These are phyloP conservation scores for Saccharomycopsis phalli DNA, from an alignment of 1,139 yeast genomes.

Conservation along the genomic window DNA sequence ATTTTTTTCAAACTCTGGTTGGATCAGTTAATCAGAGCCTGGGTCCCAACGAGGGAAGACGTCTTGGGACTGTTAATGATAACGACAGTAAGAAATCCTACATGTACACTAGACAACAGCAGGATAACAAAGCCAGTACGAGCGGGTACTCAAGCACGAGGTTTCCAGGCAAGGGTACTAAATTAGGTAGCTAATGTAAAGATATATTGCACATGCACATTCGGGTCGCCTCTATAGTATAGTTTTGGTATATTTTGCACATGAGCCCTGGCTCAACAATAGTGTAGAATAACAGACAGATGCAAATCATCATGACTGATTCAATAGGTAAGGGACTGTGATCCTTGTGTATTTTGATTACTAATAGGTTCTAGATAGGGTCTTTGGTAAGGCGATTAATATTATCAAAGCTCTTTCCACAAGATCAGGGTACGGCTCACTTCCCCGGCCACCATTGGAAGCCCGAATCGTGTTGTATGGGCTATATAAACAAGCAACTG, in stretches of 20 bases:
- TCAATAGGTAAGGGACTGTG: constrained; percentile 36
- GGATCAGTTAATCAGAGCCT: background rate
- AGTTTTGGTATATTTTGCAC: background rate
- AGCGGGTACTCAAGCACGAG: too few relatives aligned
- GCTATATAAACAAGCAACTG: constrained; percentile 80
- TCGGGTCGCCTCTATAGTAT: background rate
- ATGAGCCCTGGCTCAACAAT: too few relatives aligned
- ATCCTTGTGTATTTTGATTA: constrained; percentile 1
- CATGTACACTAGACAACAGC: too few relatives aligned
- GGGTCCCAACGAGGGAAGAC: too few relatives aligned
- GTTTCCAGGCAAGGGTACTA: background rate
- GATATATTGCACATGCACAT: too few relatives aligned
- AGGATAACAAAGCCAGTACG: too few relatives aligned
- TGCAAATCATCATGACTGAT: constrained; percentile 21
- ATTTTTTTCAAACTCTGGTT: background rate
- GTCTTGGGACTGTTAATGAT: constrained; percentile 2
- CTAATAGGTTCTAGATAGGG: constrained; percentile 45
- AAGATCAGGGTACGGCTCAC: constrained; percentile 56
- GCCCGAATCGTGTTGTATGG: constrained; percentile 67
- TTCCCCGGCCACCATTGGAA: constrained; percentile 76
- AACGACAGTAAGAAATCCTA: too few relatives aligned
- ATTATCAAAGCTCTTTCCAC: constrained; percentile 69
- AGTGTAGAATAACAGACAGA: too few relatives aligned
- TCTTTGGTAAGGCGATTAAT: constrained; percentile 71
- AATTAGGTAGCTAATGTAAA: too few relatives aligned